These are phyloP conservation scores for Orbilia quercus DNA, from an alignment of 2,329 filamentous ascomycete genomes.

Conservation along the genomic window DNA sequence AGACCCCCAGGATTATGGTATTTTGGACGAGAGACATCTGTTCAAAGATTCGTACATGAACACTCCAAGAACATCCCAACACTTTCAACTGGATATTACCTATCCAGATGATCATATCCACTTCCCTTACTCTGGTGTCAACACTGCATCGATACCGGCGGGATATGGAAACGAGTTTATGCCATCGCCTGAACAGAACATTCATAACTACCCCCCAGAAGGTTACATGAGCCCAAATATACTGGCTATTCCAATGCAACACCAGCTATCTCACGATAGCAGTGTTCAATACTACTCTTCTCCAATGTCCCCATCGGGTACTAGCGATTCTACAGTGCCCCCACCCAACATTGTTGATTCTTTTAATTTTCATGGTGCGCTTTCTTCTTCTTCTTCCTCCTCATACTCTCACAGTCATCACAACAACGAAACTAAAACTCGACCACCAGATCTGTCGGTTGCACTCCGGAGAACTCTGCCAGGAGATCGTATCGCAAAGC, in stretches of 20 bases:
- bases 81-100: constrained; percentile 31
- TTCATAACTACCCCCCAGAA: constrained; percentile 32
- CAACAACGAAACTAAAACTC: constrained; percentile 35
- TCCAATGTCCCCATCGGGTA: constrained; percentile 35
- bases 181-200: constrained; percentile 42
- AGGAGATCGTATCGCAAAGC: constrained; percentile 48
- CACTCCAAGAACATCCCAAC: constrained; percentile 43
- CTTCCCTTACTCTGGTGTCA: constrained; percentile 32
- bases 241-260: constrained; percentile 47
- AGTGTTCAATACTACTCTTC: constrained; percentile 41
- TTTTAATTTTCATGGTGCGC: constrained; percentile 54
- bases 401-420: constrained; percentile 29
- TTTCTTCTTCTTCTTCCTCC: constrained; percentile 55
- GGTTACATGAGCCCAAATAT: constrained; percentile 39
- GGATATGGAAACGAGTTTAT: constrained; percentile 33
- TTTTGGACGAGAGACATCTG: constrained; percentile 37
- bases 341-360: constrained; percentile 31
- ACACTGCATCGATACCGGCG: constrained; percentile 33
- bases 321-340: constrained; percentile 30
- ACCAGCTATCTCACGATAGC: constrained; percentile 49
- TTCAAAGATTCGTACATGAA: constrained; percentile 43
- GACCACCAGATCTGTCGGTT: constrained; percentile 51
- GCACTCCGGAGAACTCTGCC: constrained; percentile 51
- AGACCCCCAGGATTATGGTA: constrained; percentile 34
- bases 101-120: constrained; percentile 22